Evolutionary conservation across 2,329 filamentous ascomycete genomes (phyloP).

Genomic region (Fusarium subtropicale): DNA sequence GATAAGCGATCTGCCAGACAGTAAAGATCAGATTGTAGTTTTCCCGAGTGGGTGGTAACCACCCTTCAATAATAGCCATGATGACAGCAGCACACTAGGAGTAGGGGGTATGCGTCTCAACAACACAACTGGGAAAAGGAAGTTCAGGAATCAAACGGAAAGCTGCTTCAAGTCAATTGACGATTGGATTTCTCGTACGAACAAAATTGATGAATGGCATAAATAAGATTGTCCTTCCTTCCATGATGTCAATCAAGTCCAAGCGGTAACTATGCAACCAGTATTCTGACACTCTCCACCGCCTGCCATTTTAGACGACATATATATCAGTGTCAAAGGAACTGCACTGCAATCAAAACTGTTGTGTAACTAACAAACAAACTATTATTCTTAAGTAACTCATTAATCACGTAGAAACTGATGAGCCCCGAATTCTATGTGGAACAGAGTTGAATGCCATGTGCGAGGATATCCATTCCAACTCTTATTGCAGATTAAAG

Average conservation of each 20-base stretch:
- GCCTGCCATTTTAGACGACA: slow-evolving; percentile 27
- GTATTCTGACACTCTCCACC: slow-evolving; percentile 43
- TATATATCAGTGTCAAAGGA: not conserved
- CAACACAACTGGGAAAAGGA: not conserved
- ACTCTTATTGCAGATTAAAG: not conserved
- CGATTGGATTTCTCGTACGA: not conserved
- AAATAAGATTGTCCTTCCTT: slow-evolving; percentile 4
- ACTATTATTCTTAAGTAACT: too few species aligned
- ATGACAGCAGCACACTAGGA: slow-evolving; percentile 11
- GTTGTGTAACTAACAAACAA: too few species aligned
- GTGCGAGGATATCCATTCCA: not conserved
- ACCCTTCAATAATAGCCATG: slow-evolving; percentile 64
- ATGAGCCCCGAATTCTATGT: not conserved
- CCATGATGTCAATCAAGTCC: slow-evolving; percentile 40
- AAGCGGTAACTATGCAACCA: slow-evolving; percentile 26
- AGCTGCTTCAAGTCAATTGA: too few species aligned
- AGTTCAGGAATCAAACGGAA: fast-evolving
- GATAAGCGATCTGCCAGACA: slow-evolving; percentile 65
- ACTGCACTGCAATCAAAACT: too few species aligned
- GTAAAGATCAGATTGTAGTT: slow-evolving; percentile 66
- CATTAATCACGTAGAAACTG: too few species aligned
- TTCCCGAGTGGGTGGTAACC: slow-evolving; percentile 68
- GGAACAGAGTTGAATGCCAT: not conserved
- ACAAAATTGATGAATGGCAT: slow-evolving; percentile 3
- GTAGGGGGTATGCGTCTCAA: not conserved